phyloP scores from a whole-genome alignment of 2,329 filamentous ascomycete genomes.

The Sporothrix brasiliensis region DNA sequence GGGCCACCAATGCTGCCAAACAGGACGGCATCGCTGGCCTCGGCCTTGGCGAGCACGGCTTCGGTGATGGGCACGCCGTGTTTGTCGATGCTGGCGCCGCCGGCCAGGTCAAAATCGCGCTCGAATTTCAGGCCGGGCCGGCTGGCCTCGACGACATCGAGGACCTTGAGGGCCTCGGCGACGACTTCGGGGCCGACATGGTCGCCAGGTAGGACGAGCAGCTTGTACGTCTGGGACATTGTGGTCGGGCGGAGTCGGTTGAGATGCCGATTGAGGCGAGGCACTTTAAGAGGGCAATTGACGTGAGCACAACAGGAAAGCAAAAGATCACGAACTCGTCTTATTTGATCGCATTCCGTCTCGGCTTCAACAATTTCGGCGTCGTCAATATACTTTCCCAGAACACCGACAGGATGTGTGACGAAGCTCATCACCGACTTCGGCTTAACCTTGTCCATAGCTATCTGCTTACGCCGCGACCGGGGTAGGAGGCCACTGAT shows the following conservation, averaged over 20 bases:
- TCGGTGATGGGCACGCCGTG: slow-evolving; percentile 51
- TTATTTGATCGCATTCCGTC: slow-evolving; percentile 1
- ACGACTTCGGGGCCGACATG: slow-evolving; percentile 54
- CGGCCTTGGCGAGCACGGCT: slow-evolving; percentile 48
- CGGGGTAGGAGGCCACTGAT: slow-evolving; percentile 1
- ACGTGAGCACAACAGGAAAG: too few species aligned
- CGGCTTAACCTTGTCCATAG: slow-evolving; percentile 16
- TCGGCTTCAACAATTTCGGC: background rate
- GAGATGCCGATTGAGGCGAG: background rate
- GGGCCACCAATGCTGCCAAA: slow-evolving; percentile 55
- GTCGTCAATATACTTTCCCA: too few species aligned
- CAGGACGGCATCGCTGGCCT: slow-evolving; percentile 49
- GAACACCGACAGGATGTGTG: background rate
- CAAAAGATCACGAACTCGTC: slow-evolving; percentile 13
- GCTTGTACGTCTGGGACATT: slow-evolving; percentile 37
- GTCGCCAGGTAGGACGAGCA: slow-evolving; percentile 53
- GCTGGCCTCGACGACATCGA: slow-evolving; percentile 47
- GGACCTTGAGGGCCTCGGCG: slow-evolving; percentile 51
- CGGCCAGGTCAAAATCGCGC: slow-evolving; percentile 37
- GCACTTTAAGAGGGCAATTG: background rate
- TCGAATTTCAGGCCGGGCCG: slow-evolving; percentile 42
- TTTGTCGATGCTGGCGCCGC: slow-evolving; percentile 49
- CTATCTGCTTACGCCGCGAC: slow-evolving; percentile 3
- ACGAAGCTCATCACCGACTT: slow-evolving; percentile 15
- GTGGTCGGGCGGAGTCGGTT: background rate